Conservation (phyloP, 495 filamentous ascomycete species). For the Platismatia glauca region DNA sequence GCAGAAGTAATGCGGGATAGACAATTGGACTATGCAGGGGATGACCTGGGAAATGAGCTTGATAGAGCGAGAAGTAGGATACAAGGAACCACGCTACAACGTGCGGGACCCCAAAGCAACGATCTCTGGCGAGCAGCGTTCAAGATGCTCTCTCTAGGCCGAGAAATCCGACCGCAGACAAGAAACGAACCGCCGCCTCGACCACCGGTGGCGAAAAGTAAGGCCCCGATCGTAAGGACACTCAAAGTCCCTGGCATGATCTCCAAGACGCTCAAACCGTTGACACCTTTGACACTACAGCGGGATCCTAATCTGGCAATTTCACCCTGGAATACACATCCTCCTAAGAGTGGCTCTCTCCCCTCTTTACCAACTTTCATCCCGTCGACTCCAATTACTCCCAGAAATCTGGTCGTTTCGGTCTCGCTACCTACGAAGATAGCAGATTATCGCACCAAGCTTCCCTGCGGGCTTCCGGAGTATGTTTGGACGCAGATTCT, state of each 20-base stretch:
- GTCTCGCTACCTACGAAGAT: neutral
- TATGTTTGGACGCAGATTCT: slow-evolving; percentile 33
- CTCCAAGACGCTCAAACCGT: slow-evolving; percentile 11
- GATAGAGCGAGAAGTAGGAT: slow-evolving; percentile 24
- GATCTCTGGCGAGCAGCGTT: slow-evolving; percentile 32
- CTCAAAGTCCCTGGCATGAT: slow-evolving; percentile 9
- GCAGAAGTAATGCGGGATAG: slow-evolving; percentile 33
- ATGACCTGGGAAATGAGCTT: slow-evolving; percentile 22
- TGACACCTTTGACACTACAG: slow-evolving; percentile 9
- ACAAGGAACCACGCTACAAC: slow-evolving; percentile 19
- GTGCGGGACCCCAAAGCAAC: slow-evolving; percentile 24
- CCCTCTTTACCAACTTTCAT: slow-evolving; percentile 2
- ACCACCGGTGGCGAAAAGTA: slow-evolving; percentile 16
- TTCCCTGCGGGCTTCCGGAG: slow-evolving; percentile 26
- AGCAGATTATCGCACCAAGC: slow-evolving; percentile 14
- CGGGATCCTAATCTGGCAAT: slow-evolving; percentile 16
- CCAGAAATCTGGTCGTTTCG: neutral
- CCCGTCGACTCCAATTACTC: neutral
- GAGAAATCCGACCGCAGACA: slow-evolving; percentile 28
- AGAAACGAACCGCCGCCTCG: slow-evolving; percentile 7
- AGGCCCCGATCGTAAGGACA: slow-evolving; percentile 13
- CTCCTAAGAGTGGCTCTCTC: slow-evolving; percentile 10
- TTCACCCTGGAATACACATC: slow-evolving; percentile 21
- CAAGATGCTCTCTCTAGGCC: slow-evolving; percentile 29
- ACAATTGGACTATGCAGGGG: slow-evolving; percentile 14